Conservation (phyloP, 2,329 filamentous ascomycete genomes). For the Thyridium curvatum region DNA sequence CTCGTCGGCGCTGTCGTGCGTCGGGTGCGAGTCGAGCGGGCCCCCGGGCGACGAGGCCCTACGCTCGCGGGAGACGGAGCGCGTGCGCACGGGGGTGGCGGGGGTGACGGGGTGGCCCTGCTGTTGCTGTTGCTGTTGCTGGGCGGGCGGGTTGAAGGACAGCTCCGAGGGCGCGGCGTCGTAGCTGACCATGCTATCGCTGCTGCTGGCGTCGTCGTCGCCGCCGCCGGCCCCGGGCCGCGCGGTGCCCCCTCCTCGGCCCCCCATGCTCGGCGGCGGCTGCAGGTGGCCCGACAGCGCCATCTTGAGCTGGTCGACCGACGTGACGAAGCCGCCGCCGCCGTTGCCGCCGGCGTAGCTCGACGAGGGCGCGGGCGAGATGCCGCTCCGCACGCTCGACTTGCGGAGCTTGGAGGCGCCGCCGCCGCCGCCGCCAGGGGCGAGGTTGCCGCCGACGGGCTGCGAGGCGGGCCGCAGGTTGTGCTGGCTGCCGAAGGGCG, state of each 20-base stretch:
- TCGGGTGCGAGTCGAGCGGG: slow-evolving; percentile 37
- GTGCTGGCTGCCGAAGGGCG: slow-evolving; percentile 42
- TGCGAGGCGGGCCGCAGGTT: slow-evolving; percentile 44
- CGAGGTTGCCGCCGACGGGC: slow-evolving; percentile 20
- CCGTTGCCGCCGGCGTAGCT: slow-evolving; percentile 4
- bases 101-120: slow-evolving; percentile 17
- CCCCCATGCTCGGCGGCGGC: slow-evolving; percentile 25
- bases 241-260: too few species aligned
- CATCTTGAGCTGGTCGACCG: slow-evolving; percentile 58
- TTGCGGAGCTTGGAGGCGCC: slow-evolving; percentile 45
- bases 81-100: slow-evolving; percentile 9
- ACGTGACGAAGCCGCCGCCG: slow-evolving; percentile 46
- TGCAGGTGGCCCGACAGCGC: slow-evolving; percentile 47
- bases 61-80: slow-evolving; percentile 7
- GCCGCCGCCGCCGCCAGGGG: slow-evolving; percentile 25
- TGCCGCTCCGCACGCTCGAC: slow-evolving; percentile 44
- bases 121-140: slow-evolving; percentile 19
- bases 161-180: slow-evolving; percentile 62
- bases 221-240: slow-evolving; percentile 29
- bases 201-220: slow-evolving; percentile 49
- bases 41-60: slow-evolving; percentile 15
- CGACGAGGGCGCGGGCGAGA: slow-evolving; percentile 34
- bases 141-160: slow-evolving; percentile 46
- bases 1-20: slow-evolving; percentile 15
- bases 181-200: slow-evolving; percentile 66